Conservation (phyloP, 1,139 yeast genomes). For the Groenewaldozyma auringiensis region DNA sequence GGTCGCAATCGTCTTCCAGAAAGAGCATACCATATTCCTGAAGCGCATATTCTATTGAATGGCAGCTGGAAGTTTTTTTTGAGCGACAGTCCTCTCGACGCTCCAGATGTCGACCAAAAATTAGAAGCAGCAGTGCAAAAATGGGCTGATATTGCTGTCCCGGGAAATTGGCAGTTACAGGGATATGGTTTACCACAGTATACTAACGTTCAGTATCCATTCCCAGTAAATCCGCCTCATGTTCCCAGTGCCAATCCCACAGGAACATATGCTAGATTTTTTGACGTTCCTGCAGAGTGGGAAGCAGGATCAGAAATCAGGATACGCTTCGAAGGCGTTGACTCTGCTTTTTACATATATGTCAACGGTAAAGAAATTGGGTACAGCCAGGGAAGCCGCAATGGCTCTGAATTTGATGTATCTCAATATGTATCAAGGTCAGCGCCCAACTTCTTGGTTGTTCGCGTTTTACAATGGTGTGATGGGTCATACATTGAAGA, state of each 20-base stretch:
- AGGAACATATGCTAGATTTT: conserved; percentile 26
- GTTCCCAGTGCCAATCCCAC: conserved; percentile 32
- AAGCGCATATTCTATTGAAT: conserved; percentile 19
- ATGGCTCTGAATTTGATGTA: conserved; percentile 31
- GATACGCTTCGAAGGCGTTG: conserved; percentile 31
- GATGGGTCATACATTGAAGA: conserved; percentile 33
- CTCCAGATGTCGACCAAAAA: conserved; percentile 15
- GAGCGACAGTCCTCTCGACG: conserved; percentile 19
- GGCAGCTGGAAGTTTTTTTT: conserved; percentile 30
- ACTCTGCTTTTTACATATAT: conserved; percentile 29
- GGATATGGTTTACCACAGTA: conserved; percentile 32
- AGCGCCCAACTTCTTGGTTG: conserved; percentile 19
- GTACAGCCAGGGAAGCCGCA: conserved; percentile 31
- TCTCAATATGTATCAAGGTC: conserved; percentile 11
- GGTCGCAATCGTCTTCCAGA: conserved; percentile 15
- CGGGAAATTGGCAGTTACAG: conserved; percentile 34
- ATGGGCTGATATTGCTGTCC: conserved; percentile 23
- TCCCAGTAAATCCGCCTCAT: conserved; percentile 31
- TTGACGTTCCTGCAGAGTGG: conserved; percentile 15
- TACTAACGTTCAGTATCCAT: conserved; percentile 30
- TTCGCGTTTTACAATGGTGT: conserved; percentile 32
- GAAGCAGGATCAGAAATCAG: no score
- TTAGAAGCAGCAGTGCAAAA: background rate
- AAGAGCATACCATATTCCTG: conserved; percentile 18
- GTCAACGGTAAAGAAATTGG: conserved; percentile 30